Conservation (phyloP, 2,329 filamentous ascomycete genomes). For the Colletotrichum spaethianum region DNA sequence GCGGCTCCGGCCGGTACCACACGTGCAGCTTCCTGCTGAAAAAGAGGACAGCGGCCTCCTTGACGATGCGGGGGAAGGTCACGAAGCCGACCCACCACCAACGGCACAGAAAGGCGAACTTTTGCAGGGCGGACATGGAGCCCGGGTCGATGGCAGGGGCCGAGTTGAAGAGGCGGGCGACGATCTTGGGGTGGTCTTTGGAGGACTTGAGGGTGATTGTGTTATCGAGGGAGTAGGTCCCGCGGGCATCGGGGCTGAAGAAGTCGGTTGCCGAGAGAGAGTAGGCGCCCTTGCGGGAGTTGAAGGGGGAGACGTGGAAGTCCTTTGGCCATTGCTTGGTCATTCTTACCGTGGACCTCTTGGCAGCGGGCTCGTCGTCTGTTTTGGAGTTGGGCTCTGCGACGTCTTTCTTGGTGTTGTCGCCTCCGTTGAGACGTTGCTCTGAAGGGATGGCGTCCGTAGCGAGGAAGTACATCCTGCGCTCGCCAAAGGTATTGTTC, state of each 20-base stretch:
- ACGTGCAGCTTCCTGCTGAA: slow-evolving; percentile 71
- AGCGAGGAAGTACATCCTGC: slow-evolving; percentile 75
- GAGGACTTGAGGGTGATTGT: slow-evolving; percentile 74
- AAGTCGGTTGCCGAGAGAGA: slow-evolving; percentile 65
- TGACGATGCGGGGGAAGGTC: slow-evolving; percentile 76
- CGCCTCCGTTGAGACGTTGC: slow-evolving; percentile 33
- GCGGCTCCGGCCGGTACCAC: slow-evolving; percentile 76
- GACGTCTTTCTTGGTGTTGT: not conserved
- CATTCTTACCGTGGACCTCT: slow-evolving; percentile 52
- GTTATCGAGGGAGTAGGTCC: slow-evolving; percentile 64
- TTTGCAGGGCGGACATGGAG: slow-evolving; percentile 58
- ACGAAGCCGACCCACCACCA: slow-evolving; percentile 80
- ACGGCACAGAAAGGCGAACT: slow-evolving; percentile 60
- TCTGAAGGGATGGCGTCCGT: slow-evolving; percentile 48
- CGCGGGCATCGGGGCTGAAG: slow-evolving; percentile 55
- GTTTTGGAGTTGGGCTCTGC: slow-evolving; percentile 7
- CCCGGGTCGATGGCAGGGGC: slow-evolving; percentile 65
- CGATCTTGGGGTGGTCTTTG: slow-evolving; percentile 71
- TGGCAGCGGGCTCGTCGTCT: slow-evolving; percentile 42
- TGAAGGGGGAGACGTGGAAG: slow-evolving; percentile 85
- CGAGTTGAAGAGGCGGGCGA: slow-evolving; percentile 71
- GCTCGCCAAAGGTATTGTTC: slow-evolving; percentile 83
- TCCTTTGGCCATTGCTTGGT: slow-evolving; percentile 75
- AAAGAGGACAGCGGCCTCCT: slow-evolving; percentile 71
- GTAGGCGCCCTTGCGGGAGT: slow-evolving; percentile 70